A percentile compares a stretch with the other conserved stretches of the same genome.
Evolutionary conservation across 1,284 basidiomycete species (phyloP).

Genomic region (Sporisorium iseilematis-ciliati): DNA sequence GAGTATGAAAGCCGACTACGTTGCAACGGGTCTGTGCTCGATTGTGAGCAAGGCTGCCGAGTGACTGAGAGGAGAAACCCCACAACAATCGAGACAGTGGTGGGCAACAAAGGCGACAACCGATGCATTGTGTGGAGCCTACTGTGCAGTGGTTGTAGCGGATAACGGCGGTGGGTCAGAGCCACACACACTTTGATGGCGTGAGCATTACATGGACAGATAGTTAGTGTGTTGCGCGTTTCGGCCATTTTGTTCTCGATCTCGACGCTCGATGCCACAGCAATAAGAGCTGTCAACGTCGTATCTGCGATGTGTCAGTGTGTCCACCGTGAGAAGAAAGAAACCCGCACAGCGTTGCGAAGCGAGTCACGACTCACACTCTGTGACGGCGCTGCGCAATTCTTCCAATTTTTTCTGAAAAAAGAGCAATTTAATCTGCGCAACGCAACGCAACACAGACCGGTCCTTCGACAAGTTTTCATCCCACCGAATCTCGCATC

Average conservation of each 20-base stretch:
- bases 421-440: no score
- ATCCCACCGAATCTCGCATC: no score
- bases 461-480: no score
- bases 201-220: no score
- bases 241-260: background rate
- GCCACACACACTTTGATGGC: background rate
- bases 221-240: background rate
- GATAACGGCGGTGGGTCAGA: background rate
- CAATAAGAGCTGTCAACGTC: no score
- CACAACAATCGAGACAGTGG: background rate
- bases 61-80: background rate
- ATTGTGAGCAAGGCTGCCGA: background rate
- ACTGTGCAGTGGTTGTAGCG: background rate
- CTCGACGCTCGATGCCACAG: background rate
- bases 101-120: background rate
- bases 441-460: no score
- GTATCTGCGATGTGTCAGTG: no score
- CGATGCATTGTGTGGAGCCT: conserved; percentile 1
- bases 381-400: no score
- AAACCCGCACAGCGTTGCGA: no score
- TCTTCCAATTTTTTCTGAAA: no score
- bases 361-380: no score
- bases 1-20: background rate
- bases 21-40: background rate
- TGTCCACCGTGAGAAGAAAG: no score